Conservation (phyloP, 495 filamentous ascomycete genomes). For the Durotheca rogersii region DNA sequence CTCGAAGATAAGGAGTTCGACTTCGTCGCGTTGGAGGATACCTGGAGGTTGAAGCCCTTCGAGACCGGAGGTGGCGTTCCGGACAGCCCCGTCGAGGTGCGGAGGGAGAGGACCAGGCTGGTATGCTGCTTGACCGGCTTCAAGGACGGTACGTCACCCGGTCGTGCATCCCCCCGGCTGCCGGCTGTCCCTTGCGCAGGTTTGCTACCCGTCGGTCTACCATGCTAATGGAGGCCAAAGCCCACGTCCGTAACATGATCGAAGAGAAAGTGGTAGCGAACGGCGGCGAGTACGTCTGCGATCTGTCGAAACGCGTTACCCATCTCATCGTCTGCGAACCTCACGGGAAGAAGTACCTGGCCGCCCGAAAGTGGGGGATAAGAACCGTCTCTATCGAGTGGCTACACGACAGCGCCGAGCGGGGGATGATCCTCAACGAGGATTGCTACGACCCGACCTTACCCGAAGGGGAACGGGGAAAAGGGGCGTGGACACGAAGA, state of each 20-base stretch:
- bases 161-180: background rate
- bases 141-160: constrained; percentile 64
- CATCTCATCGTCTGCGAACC: constrained; percentile 80
- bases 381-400: constrained; percentile 78
- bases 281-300: constrained; percentile 79
- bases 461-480: constrained; percentile 67
- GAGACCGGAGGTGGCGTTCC: constrained; percentile 42
- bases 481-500: constrained; percentile 72
- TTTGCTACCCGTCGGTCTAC: too few species aligned
- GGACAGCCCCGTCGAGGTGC: constrained; percentile 17
- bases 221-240: constrained; percentile 44
- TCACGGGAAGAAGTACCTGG: constrained; percentile 83
- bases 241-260: constrained; percentile 66
- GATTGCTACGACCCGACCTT: constrained; percentile 72
- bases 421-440: constrained; percentile 94
- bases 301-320: constrained; percentile 81
- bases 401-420: constrained; percentile 78
- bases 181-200: too few species aligned
- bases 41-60: constrained; percentile 46
- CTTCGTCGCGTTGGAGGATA: constrained; percentile 57
- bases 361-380: constrained; percentile 76
- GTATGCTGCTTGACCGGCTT: constrained; percentile 89
- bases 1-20: constrained; percentile 78
- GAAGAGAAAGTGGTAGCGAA: constrained; percentile 59
- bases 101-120: constrained; percentile 48